These are phyloP conservation scores for Angomonas ambiguus DNA, from an alignment of 208 protist genomes.

Conservation along the genomic window DNA sequence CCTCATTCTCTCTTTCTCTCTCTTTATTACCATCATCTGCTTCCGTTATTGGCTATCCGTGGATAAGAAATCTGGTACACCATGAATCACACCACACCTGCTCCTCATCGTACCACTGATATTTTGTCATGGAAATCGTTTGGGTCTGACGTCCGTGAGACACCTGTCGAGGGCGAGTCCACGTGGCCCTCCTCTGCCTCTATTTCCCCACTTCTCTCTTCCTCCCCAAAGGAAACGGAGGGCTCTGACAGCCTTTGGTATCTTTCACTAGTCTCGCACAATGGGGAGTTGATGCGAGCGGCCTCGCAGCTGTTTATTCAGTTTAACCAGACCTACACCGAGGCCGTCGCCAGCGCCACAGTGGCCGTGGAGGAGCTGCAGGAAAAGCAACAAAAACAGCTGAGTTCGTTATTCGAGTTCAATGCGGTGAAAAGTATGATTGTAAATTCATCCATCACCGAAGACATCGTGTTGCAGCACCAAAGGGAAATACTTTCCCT, in stretches of 20 bases:
- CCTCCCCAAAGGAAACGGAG: background rate
- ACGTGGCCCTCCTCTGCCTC: background rate
- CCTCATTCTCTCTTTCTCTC: conserved; percentile 8
- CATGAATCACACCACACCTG: too few relatives aligned
- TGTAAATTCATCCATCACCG: conserved; percentile 56
- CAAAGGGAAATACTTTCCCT: conserved; percentile 47
- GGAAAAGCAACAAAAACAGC: conserved; percentile 43
- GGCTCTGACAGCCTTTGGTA: conserved; percentile 39
- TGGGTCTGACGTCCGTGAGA: background rate
- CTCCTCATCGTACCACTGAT: too few relatives aligned
- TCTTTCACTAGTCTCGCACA: conserved; percentile 59
- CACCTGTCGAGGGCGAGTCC: background rate
- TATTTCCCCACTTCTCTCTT: background rate
- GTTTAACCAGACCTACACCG: conserved; percentile 45
- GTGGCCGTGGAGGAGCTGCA: conserved; percentile 30
- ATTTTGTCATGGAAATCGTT: background rate
- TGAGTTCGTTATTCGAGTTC: conserved; percentile 48
- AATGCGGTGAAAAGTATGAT: conserved; percentile 39
- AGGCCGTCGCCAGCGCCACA: conserved; percentile 16
- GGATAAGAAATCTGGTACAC: too few relatives aligned
- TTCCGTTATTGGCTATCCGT: too few relatives aligned
- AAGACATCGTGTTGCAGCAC: conserved; percentile 56
- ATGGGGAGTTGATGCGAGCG: conserved; percentile 39
- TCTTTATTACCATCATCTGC: conserved; percentile 9
- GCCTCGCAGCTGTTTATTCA: conserved; percentile 52